These are phyloP conservation scores for Polyporus arcularius DNA, from an alignment of 768 basidiomycete genomes.

Conservation along the genomic window DNA sequence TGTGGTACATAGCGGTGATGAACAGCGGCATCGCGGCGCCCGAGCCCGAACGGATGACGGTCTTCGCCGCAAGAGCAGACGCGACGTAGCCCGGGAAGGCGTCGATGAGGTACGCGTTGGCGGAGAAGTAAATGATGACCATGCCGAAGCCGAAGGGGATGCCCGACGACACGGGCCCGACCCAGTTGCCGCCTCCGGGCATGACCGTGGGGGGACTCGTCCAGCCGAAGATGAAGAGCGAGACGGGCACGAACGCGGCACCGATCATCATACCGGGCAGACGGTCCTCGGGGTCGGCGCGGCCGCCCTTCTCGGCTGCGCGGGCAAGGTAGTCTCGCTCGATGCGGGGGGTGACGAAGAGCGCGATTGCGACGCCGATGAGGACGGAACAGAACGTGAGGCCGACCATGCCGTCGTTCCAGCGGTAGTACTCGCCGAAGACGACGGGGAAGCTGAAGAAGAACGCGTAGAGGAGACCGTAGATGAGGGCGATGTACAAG, in stretches of 20 bases:
- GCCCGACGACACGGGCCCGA: conserved; percentile 37
- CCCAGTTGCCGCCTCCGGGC: conserved; percentile 39
- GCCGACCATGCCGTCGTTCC: conserved; percentile 39
- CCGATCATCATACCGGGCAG: conserved; percentile 41
- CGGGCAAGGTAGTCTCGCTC: conserved; percentile 37
- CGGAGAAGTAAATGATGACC: conserved; percentile 41
- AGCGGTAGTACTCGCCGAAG: conserved; percentile 38
- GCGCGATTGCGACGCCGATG: conserved; percentile 38
- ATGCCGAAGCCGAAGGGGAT: conserved; percentile 42
- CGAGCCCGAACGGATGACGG: conserved; percentile 38
- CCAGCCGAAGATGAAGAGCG: conserved; percentile 47
- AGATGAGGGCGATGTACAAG: conserved; percentile 46
- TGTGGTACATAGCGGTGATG: conserved; percentile 42
- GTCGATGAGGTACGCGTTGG: conserved; percentile 43
- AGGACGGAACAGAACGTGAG: conserved; percentile 43
- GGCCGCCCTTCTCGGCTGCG: conserved; percentile 35
- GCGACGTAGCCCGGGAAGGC: conserved; percentile 41
- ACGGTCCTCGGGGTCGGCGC: conserved; percentile 44
- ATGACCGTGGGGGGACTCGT: conserved; percentile 36
- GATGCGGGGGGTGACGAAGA: conserved; percentile 35
- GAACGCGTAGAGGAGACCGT: conserved; percentile 41
- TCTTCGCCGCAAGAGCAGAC: conserved; percentile 42
- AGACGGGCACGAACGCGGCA: conserved; percentile 37
- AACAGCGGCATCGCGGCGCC: conserved; percentile 39
- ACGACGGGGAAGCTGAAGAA: conserved; percentile 40